Conservation (phyloP, 108 stramenopile genomes). For the Nitzschia sp. region DNA sequence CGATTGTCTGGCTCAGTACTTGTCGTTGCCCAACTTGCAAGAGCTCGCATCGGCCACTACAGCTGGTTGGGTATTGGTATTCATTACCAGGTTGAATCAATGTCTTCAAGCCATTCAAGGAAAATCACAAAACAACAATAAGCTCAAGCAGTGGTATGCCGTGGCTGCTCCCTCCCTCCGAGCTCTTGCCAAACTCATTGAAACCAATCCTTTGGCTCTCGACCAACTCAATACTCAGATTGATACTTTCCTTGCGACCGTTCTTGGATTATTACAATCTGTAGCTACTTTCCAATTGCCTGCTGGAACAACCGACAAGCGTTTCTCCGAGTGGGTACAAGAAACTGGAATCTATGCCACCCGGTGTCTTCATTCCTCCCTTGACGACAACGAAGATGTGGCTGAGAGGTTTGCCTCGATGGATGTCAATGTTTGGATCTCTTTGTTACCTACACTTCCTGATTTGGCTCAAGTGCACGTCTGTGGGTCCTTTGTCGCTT, state of each 20-base stretch:
- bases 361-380: conserved; percentile 61
- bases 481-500: conserved; percentile 47
- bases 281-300: not conserved
- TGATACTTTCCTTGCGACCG: conserved; percentile 12
- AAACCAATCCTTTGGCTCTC: conserved; percentile 39
- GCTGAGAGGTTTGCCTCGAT: not conserved
- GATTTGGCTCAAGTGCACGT: conserved; percentile 47
- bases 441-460: conserved; percentile 5
- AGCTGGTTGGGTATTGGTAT: conserved; percentile 45
- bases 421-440: not conserved
- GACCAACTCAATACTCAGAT: conserved; percentile 11
- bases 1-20: conserved; percentile 65
- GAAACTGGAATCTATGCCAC: conserved; percentile 49
- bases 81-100: conserved; percentile 36
- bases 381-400: conserved; percentile 65
- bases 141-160: conserved; percentile 34
- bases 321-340: conserved; percentile 9
- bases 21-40: conserved; percentile 5
- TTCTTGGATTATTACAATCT: conserved; percentile 1
- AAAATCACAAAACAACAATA: conserved; percentile 11
- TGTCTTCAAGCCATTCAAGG: conserved; percentile 26
- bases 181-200: conserved; percentile 41
- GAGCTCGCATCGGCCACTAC: conserved; percentile 8
- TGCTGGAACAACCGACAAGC: conserved; percentile 3
- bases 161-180: conserved; percentile 33